Base-by-base conservation (phyloP, 768 basidiomycete genomes). In the Nidularia pulvinata region DNA sequence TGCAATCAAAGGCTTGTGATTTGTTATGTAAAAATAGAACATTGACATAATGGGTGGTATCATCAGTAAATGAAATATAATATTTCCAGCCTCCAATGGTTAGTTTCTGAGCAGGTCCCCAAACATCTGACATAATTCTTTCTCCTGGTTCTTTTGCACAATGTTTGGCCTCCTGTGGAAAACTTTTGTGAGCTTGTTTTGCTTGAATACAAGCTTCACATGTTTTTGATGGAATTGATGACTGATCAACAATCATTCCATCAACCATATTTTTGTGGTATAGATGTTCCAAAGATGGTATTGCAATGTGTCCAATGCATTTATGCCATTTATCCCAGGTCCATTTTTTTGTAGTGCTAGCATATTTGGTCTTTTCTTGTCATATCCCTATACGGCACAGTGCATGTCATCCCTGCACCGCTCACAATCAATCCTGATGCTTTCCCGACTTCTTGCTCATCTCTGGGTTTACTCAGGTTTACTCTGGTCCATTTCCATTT, bases 171-270 rank as follows among this genome's bases (percentile, higher is more conserved):
- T 67, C 59, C n/a, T 65, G 58, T 30, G 72, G 74, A 49, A 71
- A 69, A 4, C 66, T 55, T 4, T 48, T 48, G 6, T 64, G 60
- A 14, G 68, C 64, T 7, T 62, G 57, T 51, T 78, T 77, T 1
- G 69, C 70, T 43, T 65, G 54, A 45, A 75, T 61, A 57, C 74
- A 78, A 7, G 62, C 61, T 42, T 66, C 59, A 44, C 74, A 76
- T 35, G 65, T 56, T 36, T 2, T 47, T 22, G 55, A 55, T 47
- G 59, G 60, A 13, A 56, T 55, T 0, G 52, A 51, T 1, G 58
- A 54, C 42, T 53, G 43, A 51, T 63, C 56, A 1, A 65, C 51
- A 14, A 54, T 49, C 42, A 69, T 54, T 1, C 68, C 62, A 33
- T 49, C 22, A 7, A 69, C 65, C 36, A 65, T 50, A 4, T 52